Percentiles rank a stretch among this genome's conserved stretches.
Evolutionary conservation across 352 stramenopile genomes (phyloP).

Genomic region (Pythium apleroticum): DNA sequence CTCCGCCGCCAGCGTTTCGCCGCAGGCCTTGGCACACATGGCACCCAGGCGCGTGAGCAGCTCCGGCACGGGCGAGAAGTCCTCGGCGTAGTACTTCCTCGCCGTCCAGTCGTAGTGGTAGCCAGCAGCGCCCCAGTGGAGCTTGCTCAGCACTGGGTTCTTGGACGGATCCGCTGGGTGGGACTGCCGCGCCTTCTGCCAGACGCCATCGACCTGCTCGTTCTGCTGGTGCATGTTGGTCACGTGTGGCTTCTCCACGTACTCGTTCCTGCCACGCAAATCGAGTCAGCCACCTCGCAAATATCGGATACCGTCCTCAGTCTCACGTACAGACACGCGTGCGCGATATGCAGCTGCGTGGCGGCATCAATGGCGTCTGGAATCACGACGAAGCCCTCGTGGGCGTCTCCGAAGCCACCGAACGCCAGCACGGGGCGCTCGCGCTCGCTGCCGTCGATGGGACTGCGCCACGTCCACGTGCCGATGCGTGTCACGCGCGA

Average conservation of each 20-base stretch:
- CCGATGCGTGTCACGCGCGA: slow-evolving; percentile 35
- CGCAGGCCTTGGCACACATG: slow-evolving; percentile 49
- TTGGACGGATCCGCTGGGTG: slow-evolving; percentile 40
- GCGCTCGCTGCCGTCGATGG: slow-evolving; percentile 2
- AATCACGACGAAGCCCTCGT: slow-evolving; percentile 71
- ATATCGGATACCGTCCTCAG: slow-evolving; percentile 7
- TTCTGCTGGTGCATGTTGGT: slow-evolving; percentile 79
- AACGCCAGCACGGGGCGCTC: slow-evolving; percentile 52
- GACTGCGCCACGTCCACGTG: slow-evolving; percentile 34
- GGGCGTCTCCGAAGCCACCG: slow-evolving; percentile 38
- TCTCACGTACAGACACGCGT: slow-evolving; percentile 51
- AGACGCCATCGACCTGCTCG: slow-evolving; percentile 50
- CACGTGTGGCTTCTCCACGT: slow-evolving; percentile 63
- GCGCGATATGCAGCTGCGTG: slow-evolving; percentile 56
- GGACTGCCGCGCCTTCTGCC: slow-evolving; percentile 43
- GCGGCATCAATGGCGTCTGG: slow-evolving; percentile 47
- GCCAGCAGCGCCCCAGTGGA: slow-evolving; percentile 69
- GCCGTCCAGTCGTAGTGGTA: slow-evolving; percentile 86
- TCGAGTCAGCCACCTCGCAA: neutral
- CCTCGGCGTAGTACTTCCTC: slow-evolving; percentile 60
- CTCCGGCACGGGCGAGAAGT: slow-evolving; percentile 51
- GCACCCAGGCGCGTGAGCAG: slow-evolving; percentile 43
- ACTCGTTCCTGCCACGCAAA: slow-evolving; percentile 48
- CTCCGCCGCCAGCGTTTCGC: slow-evolving; percentile 51
- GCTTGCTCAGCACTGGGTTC: slow-evolving; percentile 48